phyloP scores from a whole-genome alignment of 1,284 basidiomycete species.

The Cutaneotrichosporon dermatis region DNA sequence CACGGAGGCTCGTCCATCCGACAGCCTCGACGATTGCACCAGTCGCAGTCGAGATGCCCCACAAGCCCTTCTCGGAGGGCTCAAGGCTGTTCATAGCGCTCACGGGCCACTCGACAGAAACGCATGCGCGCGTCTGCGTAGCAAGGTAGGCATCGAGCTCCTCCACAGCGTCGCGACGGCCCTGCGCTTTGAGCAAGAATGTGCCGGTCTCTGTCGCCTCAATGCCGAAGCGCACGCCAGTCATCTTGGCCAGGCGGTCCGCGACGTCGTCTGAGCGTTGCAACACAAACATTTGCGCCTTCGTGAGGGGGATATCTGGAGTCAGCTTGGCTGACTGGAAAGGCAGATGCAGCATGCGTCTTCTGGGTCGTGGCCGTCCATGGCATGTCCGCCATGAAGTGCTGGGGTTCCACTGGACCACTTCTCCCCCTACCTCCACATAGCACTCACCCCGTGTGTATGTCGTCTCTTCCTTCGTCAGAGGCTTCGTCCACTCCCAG shows the following conservation, averaged over 20 bases:
- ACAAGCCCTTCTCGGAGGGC: constrained; percentile 1
- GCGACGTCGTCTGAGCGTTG: constrained; percentile 8
- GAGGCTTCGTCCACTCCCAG: constrained; percentile 18
- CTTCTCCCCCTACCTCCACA: no score
- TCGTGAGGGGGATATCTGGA: constrained; percentile 10
- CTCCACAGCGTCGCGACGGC: background rate
- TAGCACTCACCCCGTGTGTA: background rate
- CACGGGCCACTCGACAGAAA: constrained; percentile 1
- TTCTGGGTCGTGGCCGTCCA: no score
- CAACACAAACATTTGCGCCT: constrained; percentile 22
- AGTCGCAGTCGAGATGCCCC: constrained; percentile 3
- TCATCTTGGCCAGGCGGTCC: constrained; percentile 2
- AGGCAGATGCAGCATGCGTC: no score
- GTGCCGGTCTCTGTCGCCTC: background rate
- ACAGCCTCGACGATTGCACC: constrained; percentile 7
- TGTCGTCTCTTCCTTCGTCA: background rate
- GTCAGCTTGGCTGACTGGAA: background rate
- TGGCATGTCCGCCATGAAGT: no score
- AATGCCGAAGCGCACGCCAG: constrained; percentile 2
- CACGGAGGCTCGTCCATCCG: background rate
- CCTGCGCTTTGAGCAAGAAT: background rate
- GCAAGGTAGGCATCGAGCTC: constrained; percentile 2
- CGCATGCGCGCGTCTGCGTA: background rate
- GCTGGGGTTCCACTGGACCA: no score
- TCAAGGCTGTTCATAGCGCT: constrained; percentile 3